Percentiles rank a stretch among this genome's conserved stretches.
Conservation (phyloP, 1,139 yeast species). For the Protomyces pachydermus region DNA sequence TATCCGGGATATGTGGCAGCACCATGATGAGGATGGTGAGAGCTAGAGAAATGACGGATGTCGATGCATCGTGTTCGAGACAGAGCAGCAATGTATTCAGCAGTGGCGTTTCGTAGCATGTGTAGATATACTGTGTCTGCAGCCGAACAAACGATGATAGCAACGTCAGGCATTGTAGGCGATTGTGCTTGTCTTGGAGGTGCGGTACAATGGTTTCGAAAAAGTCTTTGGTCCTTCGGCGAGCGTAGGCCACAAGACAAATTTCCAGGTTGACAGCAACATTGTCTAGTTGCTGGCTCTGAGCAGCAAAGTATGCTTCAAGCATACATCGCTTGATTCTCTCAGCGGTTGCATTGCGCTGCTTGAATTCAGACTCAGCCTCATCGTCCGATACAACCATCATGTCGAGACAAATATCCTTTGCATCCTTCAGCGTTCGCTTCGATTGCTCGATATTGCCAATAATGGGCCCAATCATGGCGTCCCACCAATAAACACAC, state of each 20-base stretch:
- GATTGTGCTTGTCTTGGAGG: constrained; percentile 29
- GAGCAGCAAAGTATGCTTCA: constrained; percentile 18
- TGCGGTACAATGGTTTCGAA: constrained; percentile 31
- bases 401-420: constrained; percentile 39
- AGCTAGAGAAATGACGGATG: constrained; percentile 45
- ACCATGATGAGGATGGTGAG: constrained; percentile 50
- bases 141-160: constrained; percentile 30
- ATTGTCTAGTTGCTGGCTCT: constrained; percentile 36
- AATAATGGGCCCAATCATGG: constrained; percentile 57
- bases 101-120: constrained; percentile 41
- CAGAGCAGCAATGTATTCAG: constrained; percentile 46
- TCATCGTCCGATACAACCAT: constrained; percentile 33
- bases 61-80: constrained; percentile 47
- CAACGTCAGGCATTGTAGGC: constrained; percentile 33
- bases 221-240: constrained; percentile 31
- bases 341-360: constrained; percentile 30
- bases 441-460: constrained; percentile 46
- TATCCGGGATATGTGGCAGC: constrained; percentile 50
- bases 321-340: constrained; percentile 23
- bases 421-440: constrained; percentile 46
- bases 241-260: constrained; percentile 30
- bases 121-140: constrained; percentile 41
- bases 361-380: constrained; percentile 33
- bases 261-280: constrained; percentile 37
- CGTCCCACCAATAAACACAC: constrained; percentile 50